Base-by-base conservation (phyloP, 345 rosid species). In the Cardamine occulta region DNA sequence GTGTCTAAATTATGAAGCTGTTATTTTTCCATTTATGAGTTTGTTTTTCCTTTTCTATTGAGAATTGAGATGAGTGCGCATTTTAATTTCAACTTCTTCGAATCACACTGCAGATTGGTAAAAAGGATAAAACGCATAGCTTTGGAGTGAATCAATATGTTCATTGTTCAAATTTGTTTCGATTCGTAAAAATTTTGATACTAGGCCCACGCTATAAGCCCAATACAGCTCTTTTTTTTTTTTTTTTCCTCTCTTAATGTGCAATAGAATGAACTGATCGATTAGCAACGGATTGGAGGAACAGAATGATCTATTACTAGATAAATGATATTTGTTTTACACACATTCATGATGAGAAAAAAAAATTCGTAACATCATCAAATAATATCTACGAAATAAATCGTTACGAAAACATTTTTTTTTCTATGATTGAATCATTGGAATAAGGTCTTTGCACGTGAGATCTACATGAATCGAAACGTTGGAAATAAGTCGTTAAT, bases 11-110 rank as follows among this genome's bases (percentile, higher is more conserved):
- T 12, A 21, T 7, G 29, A 37, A 61, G 11, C 11, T 61, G 1
- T 12, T 37, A 23, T 9, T 26, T 28, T 63, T 63, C 68, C 68
- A 44, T 63, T 63, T 63, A 6, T 60, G 19, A 18, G 26, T 60
- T 60, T 12, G 28, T 12, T n/a, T 35, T 35, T 60, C 17, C 47
- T 12, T 34, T 18, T 52, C n/a, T 10, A 5, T 19, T 18, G 28
- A 11, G 21, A n/a, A 5, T 19, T 18, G 28, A 11, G 21, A 31
- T 29, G 62, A 56, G 37, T 56, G 13, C 4, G 37, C 37, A 17
- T 56, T 19, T 28, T 28, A 28, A 28, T 28, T 7, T 29, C 52
- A 47, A n/a, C 18, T 47, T 47, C 23, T 17, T 47, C 52, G 10
- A 17, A 44, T 15, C 18, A 44, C 18, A 44, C 8, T 44, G 7